phyloP scores from a whole-genome alignment of 352 stramenopile genomes.

The Phytophthora europaea region DNA sequence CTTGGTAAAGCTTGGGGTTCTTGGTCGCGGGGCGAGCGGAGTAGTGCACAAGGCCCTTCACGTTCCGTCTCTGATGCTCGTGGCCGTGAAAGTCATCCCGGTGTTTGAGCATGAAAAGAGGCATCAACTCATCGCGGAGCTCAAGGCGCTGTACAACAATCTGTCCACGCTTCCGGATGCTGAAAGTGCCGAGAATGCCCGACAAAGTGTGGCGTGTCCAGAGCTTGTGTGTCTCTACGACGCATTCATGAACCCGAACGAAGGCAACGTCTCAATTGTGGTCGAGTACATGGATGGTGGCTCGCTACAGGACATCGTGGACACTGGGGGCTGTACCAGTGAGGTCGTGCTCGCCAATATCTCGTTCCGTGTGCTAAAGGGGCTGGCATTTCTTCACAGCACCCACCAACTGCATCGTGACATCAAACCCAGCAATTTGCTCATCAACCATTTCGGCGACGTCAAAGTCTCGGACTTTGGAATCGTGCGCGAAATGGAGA shows the following conservation, averaged over 20 bases:
- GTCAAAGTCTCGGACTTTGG: constrained; percentile 93
- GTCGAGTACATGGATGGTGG: constrained; percentile 97
- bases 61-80: constrained; percentile 88
- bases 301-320: constrained; percentile 94
- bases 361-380: constrained; percentile 87
- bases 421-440: constrained; percentile 95
- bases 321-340: constrained; percentile 87
- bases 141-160: constrained; percentile 91
- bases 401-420: constrained; percentile 94
- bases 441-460: constrained; percentile 93
- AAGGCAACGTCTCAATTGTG: constrained; percentile 94
- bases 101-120: constrained; percentile 92
- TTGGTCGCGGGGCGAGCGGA: constrained; percentile 87
- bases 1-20: constrained; percentile 83
- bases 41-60: constrained; percentile 93
- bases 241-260: constrained; percentile 94
- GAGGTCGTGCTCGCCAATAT: constrained; percentile 93
- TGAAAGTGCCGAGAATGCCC: constrained; percentile 38
- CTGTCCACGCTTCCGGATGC: constrained; percentile 74
- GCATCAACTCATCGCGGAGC: constrained; percentile 88
- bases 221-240: constrained; percentile 95
- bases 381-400: constrained; percentile 91
- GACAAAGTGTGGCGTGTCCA: constrained; percentile 68
- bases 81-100: constrained; percentile 93
- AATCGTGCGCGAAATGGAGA: constrained; percentile 88